Evolutionary conservation across 495 filamentous ascomycete genomes (phyloP).

Genomic region (Annulohypoxylon nitens): DNA sequence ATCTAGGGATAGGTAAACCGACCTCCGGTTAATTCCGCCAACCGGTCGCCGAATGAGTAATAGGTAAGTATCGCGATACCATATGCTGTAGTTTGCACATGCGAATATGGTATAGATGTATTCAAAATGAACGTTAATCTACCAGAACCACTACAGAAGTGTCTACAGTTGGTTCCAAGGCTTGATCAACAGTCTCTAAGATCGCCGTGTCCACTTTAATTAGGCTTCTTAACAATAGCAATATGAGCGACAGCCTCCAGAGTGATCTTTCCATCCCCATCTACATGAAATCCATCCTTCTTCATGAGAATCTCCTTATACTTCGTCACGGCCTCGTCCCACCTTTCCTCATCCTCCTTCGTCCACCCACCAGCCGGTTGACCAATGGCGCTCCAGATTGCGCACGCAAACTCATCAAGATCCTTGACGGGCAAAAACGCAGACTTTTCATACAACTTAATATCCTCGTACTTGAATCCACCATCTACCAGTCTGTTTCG

Average conservation of each 20-base stretch:
- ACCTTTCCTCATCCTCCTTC: slow-evolving; percentile 1
- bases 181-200: no score
- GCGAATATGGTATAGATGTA: no score
- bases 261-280: neutral
- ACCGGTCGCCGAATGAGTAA: no score
- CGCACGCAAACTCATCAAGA: neutral
- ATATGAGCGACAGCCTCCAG: neutral
- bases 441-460: slow-evolving; percentile 4
- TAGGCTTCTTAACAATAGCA: neutral
- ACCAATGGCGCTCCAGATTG: slow-evolving; percentile 5
- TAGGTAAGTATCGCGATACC: no score
- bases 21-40: no score
- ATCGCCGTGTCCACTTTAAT: neutral
- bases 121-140: no score
- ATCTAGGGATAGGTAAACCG: no score
- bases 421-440: slow-evolving; percentile 4
- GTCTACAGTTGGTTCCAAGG: no score
- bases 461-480: neutral
- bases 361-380: neutral
- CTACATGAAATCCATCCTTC: neutral
- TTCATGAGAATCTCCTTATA: slow-evolving; percentile 3
- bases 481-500: neutral
- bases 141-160: no score
- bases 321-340: neutral
- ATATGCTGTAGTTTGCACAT: no score